Percentiles rank a stretch among this genome's conserved stretches.
Conservation (phyloP, 805 yeast genomes). For the Ogataea philodendri region DNA sequence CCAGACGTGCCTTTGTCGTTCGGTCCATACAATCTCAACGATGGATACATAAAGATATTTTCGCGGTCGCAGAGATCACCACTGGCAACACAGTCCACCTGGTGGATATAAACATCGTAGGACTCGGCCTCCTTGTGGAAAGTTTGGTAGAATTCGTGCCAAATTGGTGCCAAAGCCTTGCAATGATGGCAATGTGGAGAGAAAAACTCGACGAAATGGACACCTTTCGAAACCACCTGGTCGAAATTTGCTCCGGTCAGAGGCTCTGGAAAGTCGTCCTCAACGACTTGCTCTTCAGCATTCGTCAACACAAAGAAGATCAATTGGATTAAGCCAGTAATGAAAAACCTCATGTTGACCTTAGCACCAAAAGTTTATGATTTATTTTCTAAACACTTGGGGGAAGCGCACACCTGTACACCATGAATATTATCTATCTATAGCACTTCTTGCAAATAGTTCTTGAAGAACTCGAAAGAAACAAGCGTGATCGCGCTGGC, state of each 20-base stretch:
- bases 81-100: slow-evolving; percentile 80
- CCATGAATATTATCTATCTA: slow-evolving; percentile 4
- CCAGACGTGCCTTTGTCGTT: slow-evolving; percentile 38
- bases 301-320: background rate
- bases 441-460: slow-evolving; percentile 42
- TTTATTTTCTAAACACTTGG: too few relatives aligned
- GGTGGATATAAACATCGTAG: slow-evolving; percentile 55
- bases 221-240: slow-evolving; percentile 44
- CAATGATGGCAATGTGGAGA: slow-evolving; percentile 93
- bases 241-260: slow-evolving; percentile 53
- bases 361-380: slow-evolving; percentile 1
- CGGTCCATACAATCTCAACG: slow-evolving; percentile 66
- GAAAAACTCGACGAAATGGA: slow-evolving; percentile 80
- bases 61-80: slow-evolving; percentile 83
- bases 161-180: slow-evolving; percentile 70
- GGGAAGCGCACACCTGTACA: slow-evolving; percentile 2
- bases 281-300: slow-evolving; percentile 3
- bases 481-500: slow-evolving; percentile 94
- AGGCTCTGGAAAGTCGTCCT: slow-evolving; percentile 46
- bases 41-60: slow-evolving; percentile 65
- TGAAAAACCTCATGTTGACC: slow-evolving; percentile 5
- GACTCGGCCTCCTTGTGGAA: slow-evolving; percentile 48
- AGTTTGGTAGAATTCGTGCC: slow-evolving; percentile 64
- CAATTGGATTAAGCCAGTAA: slow-evolving; percentile 2
- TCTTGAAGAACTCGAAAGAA: slow-evolving; percentile 79